Conservation (phyloP, 352 stramenopile genomes). For the Globisporangium rhizosaccharum region DNA sequence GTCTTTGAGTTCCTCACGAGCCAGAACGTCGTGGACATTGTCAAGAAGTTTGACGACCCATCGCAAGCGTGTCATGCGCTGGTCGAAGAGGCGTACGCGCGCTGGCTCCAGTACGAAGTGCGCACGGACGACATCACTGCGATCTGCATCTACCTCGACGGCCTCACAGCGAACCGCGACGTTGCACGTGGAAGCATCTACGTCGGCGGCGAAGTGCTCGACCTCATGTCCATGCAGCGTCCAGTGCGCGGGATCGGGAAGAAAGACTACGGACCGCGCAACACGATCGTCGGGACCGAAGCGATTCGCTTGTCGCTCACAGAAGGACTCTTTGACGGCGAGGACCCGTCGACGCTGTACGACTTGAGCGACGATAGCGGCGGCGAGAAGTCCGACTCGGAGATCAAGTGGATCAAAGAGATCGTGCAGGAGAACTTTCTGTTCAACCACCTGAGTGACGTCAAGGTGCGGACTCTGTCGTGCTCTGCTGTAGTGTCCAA, state of each 20-base stretch:
- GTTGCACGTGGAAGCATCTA: constrained; percentile 77
- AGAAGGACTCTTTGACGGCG: constrained; percentile 30
- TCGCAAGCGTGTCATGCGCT: constrained; percentile 86
- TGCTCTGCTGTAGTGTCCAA: too few species aligned
- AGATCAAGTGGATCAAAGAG: constrained; percentile 82
- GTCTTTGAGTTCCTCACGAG: constrained; percentile 95
- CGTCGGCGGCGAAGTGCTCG: constrained; percentile 69
- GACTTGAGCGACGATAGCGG: constrained; percentile 23
- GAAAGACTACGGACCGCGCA: constrained; percentile 58
- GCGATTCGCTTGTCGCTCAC: constrained; percentile 76
- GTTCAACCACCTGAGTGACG: constrained; percentile 88
- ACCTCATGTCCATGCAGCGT: constrained; percentile 81
- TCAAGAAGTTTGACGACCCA: constrained; percentile 80
- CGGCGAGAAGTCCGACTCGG: constrained; percentile 67
- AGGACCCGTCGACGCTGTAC: constrained; percentile 23
- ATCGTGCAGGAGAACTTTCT: constrained; percentile 91
- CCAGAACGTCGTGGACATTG: constrained; percentile 91
- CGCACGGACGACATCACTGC: constrained; percentile 94
- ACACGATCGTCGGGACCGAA: constrained; percentile 84
- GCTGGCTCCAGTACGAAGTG: constrained; percentile 92
- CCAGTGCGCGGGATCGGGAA: constrained; percentile 61
- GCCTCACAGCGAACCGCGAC: constrained; percentile 49
- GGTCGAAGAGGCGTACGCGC: constrained; percentile 90
- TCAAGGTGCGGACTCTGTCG: constrained; percentile 44
- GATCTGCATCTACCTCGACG: constrained; percentile 84